Evolutionary conservation across 2,329 filamentous ascomycete genomes (phyloP), one percentile per base, ranked within the genome.

Genomic region (Xylaria sp.): DNA sequence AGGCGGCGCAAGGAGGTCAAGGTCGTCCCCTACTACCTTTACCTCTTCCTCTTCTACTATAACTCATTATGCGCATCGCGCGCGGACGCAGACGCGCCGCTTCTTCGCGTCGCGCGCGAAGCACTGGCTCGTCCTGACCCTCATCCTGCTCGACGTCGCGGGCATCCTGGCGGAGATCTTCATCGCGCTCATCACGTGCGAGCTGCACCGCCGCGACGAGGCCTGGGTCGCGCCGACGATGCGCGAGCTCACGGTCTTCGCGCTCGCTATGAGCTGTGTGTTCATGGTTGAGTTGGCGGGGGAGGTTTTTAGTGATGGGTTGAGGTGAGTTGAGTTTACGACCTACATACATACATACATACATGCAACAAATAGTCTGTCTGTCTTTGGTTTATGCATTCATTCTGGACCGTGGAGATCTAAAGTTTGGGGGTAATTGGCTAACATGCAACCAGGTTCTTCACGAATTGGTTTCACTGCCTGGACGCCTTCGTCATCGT

Each of bases 401-500:
- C 55, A 33, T 31, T 8, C 2, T 18, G 9, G n/a, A 20, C 9
- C 52, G 2, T 2, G 5, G 15, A 31, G 15, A 12, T 36, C n/a
- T 55, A 12, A 31, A 10, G 28, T 20, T 55, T 23, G 23, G 25
- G 25, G 2, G 15, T 31, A 18, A 13, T 36, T 28, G 3, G 28
- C 3, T 36, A 36, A 36, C 33, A 36, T 36, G 33, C 33, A 36
- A 33, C 7, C 63, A 89, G 87, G 12, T 90, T 88, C 76, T 87
- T 91, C 71, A 73, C 78, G 23, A 84, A 83, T 9, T 85, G 82
- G 79, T 91, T 92, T 76, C 90, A 91, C 75, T 80, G 85, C 62
- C 88, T 93, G 67, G 90, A 92, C 78, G 86, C 88, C 0, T 75
- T 84, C 23, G 85, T 92, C 66, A 91, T 92, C 72, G 67, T 91